Base-by-base conservation (phyloP, 2,329 filamentous ascomycete species). In the Fusarium tupiense region DNA sequence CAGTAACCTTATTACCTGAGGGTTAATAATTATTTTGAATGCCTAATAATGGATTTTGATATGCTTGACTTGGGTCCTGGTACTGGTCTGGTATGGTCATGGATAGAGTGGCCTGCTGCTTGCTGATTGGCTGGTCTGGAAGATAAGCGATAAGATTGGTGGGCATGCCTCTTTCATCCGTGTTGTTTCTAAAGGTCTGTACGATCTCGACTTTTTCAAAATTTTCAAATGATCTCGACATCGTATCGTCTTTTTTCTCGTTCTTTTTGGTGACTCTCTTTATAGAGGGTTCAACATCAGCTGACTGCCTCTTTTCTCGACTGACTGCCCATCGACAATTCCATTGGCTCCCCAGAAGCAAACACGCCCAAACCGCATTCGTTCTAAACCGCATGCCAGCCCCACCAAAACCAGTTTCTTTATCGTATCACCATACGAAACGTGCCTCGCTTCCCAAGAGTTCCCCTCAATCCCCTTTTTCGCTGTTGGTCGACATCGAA, bases 401-500 rank as follows among this genome's bases (percentile, higher is more conserved):
- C 35, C 53, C 61, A 35, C 53, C 44, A 38, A 44, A 56, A 10
- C 20, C 13, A 22, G 12, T 9, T 47, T 35, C 56, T 46, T 63
- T 59, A 40, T 59, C n/a, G n/a, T 47, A 33, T 59, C 40, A 43
- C 59, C 24, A 38, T 31, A 40, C 33, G 26, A 50, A 43, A 41
- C 33, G 26, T 12, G 53, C n/a, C 26, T 40, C 41, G 50, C 31
- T 54, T 41, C 17, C 26, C 52, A 29, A 33, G 16, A 13, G 35
- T 47, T 63, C 61, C 61, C 53, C 53, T 63, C 53, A 60, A 37
- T 31, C 33, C 47, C 38, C n/a, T n/a, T 38, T 61, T 40, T 19
- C 12, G 37, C 11, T 61, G 44, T 41, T 64, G 29, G 24, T 37
- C 20, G n/a, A 24, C 22, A 20, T 24, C 31, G 26, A 31, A 29